Base-by-base conservation (phyloP, 345 rosid genomes). In the Gossypioides kirkii region DNA sequence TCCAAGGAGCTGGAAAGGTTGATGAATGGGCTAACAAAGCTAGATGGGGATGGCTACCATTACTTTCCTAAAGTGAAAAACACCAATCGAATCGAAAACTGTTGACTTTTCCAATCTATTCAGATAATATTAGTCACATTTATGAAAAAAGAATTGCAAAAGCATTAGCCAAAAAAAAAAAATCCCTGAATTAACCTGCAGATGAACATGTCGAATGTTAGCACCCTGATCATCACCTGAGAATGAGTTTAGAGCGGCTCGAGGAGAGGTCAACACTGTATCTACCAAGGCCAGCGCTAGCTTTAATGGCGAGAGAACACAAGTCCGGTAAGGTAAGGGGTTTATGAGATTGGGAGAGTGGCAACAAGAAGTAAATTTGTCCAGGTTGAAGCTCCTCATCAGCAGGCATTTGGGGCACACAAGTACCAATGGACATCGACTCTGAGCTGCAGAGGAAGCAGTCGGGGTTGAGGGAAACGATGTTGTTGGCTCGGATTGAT, bases 301-400 rank as follows among this genome's bases (percentile, higher is more conserved):
- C 85, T 71, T 72, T 83, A 6, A 81, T 59, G 69, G 85, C 85
- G 0, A 80, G 77, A 67, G 73, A 70, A 42, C 88, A 79, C 63
- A 83, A 60, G 43, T 83, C 84, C 4, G 74, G 74, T 6, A 81
- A 60, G 10, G 77, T 70, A 16, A 85, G 74, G 0, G 76, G 69
- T 23, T 47, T 76, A 50, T 36, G 54, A 7, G 83, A 61, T 22
- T 23, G 69, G 25, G 77, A 77, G 12, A 70, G 52, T 9, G 84
- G 86, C 71, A 81, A 11, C 23, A 83, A 72, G 76, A 83, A 80
- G 77, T 83, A 83, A 55, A 85, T 60, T 28, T 74, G 84, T 26
- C 78, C 86, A 41, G 61, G 55, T 70, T 80, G 85, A 9, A 85
- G 77, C 32, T 74, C 79, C 59, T 78, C 80, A 17, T 85, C 84